Evolutionary conservation across 257 asterid genomes (phyloP), one percentile per base, ranked within the genome.

Genomic region (Solanum corneliomulleri): DNA sequence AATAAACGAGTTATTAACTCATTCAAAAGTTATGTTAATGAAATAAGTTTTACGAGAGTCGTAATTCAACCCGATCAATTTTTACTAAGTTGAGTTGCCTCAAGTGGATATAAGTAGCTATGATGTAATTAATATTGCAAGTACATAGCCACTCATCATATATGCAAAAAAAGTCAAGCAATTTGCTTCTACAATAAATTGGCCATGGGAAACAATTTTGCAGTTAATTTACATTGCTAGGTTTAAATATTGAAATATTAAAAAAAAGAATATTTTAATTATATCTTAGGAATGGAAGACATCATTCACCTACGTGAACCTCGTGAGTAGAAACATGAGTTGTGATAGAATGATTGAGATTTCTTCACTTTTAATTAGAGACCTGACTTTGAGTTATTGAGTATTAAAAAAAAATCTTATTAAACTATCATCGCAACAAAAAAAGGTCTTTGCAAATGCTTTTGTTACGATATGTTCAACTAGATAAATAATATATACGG

Each of bases 1-100:
- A 60, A 60, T 11, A 3, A 62, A n/a, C 3, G 0, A 4, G 2
- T n/a, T 0, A 62, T 0, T 23, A n/a, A n/a, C 1, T 0, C 1
- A 11, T 23, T 62, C 15, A 62, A 62, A 23, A 62, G 0, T 62
- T 62, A 11, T 15, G 6, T 62, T 0, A 62, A 4, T 23, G 7
- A 62, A 62, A 62, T 11, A n/a, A 23, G 1, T n/a, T 9, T 62
- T 9, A 62, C 23, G 2, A 11, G 8, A 0, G 0, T 62, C 8
- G 0, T 62, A 62, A 23, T 62, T 0, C 2, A 62, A 23, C 2
- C 31, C 14, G 8, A n/a, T 6, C 16, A 62, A 62, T 62, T 20
- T 62, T 9, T 62, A 62, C 3, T 3, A 77, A 77, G 62, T 9
- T 15, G 15, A 44, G 11, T 18, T 44, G 10, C 16, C 15, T 14